Percentiles rank a stretch among this genome's conserved stretches.
Evolutionary conservation across 139 green algal species (phyloP).

Genomic region (Edaphochlamys debaryana): DNA sequence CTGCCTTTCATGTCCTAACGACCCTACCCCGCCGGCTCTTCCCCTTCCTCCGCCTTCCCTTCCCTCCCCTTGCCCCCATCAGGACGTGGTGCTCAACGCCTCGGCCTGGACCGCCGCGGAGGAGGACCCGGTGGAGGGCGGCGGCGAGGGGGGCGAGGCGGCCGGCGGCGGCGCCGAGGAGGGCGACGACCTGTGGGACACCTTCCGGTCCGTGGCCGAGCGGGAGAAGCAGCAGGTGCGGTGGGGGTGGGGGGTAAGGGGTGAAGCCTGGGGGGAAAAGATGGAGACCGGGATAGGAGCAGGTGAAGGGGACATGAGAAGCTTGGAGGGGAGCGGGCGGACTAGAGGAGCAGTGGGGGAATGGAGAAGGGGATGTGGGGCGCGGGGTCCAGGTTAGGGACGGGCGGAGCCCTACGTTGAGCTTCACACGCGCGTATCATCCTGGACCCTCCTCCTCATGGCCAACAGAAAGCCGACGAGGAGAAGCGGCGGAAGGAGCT

Average conservation of each 20-base stretch:
- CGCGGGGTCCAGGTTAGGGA: no score
- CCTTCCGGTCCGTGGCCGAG: slow-evolving; percentile 35
- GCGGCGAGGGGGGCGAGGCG: background rate
- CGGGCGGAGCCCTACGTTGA: background rate
- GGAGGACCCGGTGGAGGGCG: slow-evolving; percentile 17
- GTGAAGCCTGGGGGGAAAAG: no score
- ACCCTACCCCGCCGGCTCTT: no score
- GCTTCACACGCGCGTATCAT: no score
- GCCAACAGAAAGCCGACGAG: slow-evolving; percentile 34
- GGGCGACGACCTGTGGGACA: slow-evolving; percentile 42
- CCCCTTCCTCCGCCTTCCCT: no score
- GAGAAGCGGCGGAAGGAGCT: slow-evolving; percentile 39
- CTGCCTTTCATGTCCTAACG: no score
- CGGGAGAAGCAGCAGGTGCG: slow-evolving; percentile 37
- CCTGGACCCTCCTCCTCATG: background rate
- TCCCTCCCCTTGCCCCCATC: background rate
- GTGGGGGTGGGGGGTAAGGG: background rate
- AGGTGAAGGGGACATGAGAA: background rate
- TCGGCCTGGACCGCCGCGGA: slow-evolving; percentile 13
- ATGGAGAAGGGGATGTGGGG: no score
- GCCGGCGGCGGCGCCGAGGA: slow-evolving; percentile 21
- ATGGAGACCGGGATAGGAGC: no score
- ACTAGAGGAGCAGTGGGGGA: no score
- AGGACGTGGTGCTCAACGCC: slow-evolving; percentile 38
- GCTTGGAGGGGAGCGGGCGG: background rate